A percentile compares a stretch with the other conserved stretches of the same genome.
Evolutionary conservation across 495 filamentous ascomycete species (phyloP).

Genomic region (Staphylotrichum longicolle): DNA sequence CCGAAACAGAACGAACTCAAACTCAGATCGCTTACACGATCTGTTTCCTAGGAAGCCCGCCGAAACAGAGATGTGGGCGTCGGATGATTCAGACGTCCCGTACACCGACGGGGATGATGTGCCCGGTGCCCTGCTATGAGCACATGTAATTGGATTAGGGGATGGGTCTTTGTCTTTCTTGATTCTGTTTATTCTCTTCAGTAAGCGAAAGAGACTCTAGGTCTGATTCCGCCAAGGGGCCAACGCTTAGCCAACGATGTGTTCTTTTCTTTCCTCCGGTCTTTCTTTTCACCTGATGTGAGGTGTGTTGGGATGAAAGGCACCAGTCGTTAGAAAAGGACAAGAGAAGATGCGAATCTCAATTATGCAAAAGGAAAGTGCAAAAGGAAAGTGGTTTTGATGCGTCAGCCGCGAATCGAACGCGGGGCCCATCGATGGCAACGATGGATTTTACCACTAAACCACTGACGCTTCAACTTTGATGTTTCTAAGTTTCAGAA

Average conservation of each 20-base stretch:
- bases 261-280: too few species aligned
- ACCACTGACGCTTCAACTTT: constrained; percentile 37
- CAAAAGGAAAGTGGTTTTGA: background rate
- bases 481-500: background rate
- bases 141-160: too few species aligned
- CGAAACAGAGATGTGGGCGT: constrained; percentile 5
- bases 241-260: too few species aligned
- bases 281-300: too few species aligned
- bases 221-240: too few species aligned
- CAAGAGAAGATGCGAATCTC: background rate
- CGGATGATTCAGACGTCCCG: constrained; percentile 12
- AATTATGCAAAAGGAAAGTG: constrained; percentile 9
- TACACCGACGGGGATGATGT: background rate
- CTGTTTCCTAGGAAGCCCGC: constrained; percentile 1
- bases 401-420: constrained; percentile 52
- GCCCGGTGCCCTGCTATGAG: background rate
- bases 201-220: too few species aligned
- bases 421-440: constrained; percentile 54
- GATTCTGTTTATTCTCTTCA: too few species aligned
- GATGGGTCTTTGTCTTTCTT: too few species aligned
- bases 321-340: background rate
- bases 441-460: constrained; percentile 56
- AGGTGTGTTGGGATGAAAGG: too few species aligned
- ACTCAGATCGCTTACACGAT: too few species aligned
- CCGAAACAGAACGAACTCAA: too few species aligned